Evolutionary conservation across 2,329 filamentous ascomycete genomes (phyloP).

Genomic region (Pseudocercospora fuligena): DNA sequence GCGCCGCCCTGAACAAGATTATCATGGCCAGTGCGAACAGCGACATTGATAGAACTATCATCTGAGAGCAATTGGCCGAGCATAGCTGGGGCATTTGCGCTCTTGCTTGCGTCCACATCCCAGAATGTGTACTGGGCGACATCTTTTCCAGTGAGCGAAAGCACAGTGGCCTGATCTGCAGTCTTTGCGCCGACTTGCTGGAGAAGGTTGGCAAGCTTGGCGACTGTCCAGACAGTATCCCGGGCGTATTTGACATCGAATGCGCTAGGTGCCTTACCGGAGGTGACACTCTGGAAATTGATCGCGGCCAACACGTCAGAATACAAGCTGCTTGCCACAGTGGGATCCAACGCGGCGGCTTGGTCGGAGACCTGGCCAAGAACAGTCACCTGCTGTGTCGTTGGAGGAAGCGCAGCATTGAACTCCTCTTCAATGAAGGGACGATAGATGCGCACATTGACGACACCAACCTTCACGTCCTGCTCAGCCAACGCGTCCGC

Average conservation of each 20-base stretch:
- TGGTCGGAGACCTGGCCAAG: slow-evolving; percentile 85
- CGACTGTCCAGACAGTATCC: slow-evolving; percentile 67
- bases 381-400: slow-evolving; percentile 76
- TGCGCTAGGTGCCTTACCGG: slow-evolving; percentile 65
- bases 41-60: slow-evolving; percentile 65
- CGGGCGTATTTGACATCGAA: slow-evolving; percentile 90
- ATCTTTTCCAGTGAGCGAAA: slow-evolving; percentile 53
- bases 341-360: slow-evolving; percentile 72
- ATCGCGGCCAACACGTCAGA: slow-evolving; percentile 88
- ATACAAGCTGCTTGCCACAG: slow-evolving; percentile 83
- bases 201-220: slow-evolving; percentile 55
- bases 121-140: slow-evolving; percentile 91
- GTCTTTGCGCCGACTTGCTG: slow-evolving; percentile 51
- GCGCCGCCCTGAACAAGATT: slow-evolving; percentile 74
- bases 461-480: slow-evolving; percentile 79
- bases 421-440: slow-evolving; percentile 96
- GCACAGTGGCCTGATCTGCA: slow-evolving; percentile 37
- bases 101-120: slow-evolving; percentile 78
- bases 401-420: slow-evolving; percentile 76
- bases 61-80: slow-evolving; percentile 65
- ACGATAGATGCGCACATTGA: slow-evolving; percentile 91
- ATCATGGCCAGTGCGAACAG: slow-evolving; percentile 63
- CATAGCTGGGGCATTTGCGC: slow-evolving; percentile 66
- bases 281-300: slow-evolving; percentile 73
- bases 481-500: slow-evolving; percentile 72